These are phyloP conservation scores for Pseudogymnoascus sp. DNA, from an alignment of 2,329 filamentous ascomycete genomes.

Conservation along the genomic window DNA sequence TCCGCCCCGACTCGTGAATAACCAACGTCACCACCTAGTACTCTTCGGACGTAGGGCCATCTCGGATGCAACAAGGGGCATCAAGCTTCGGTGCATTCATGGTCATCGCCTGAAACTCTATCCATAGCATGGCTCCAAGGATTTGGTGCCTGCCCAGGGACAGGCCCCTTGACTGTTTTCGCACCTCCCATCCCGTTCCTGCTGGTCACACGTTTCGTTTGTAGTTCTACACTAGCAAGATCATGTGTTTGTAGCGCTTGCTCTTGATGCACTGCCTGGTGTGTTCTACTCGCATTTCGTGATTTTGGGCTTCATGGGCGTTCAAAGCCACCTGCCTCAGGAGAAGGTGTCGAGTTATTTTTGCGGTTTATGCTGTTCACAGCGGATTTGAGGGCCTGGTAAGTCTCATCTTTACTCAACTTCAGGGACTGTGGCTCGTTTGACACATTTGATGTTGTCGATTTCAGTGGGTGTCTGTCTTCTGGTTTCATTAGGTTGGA, in stretches of 20 bases:
- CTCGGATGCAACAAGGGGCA: background rate
- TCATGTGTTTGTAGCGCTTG: background rate
- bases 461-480: background rate
- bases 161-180: background rate
- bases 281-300: slow-evolving; percentile 7
- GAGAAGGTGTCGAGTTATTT: background rate
- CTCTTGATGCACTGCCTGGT: background rate
- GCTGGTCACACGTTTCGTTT: background rate
- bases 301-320: slow-evolving; percentile 6
- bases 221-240: background rate
- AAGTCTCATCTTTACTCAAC: background rate
- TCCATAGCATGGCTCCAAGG: background rate
- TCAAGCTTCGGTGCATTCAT: background rate
- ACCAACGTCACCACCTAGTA: background rate
- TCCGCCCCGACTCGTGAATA: background rate
- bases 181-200: background rate
- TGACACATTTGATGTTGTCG: background rate
- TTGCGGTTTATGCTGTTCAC: background rate
- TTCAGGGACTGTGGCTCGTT: background rate
- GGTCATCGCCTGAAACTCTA: background rate
- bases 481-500: background rate
- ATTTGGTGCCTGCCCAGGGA: background rate
- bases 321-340: background rate
- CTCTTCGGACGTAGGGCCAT: background rate
- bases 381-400: background rate